Evolutionary conservation across 345 rosid genomes (phyloP), one percentile per base, ranked within the genome.

Genomic region (Populus euphratica): DNA sequence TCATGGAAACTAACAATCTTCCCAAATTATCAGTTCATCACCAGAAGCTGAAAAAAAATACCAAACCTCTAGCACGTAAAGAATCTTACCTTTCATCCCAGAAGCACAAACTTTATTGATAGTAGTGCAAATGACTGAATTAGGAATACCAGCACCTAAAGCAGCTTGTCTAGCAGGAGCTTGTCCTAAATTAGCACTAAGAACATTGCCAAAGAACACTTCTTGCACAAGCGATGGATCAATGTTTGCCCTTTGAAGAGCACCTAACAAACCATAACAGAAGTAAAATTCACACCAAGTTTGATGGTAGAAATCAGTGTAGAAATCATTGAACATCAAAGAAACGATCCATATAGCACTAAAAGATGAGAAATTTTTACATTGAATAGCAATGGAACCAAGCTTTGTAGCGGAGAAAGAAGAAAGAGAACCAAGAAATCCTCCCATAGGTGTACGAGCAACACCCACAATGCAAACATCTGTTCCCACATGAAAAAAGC

Each of bases 101-200:
- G 83, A 81, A 25, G 83, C 68, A 63, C 83, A 81, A 35, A 81
- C 83, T 81, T 81, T 81, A 68, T 81, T 81, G 33, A 81, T 81
- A 49, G 83, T 81, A 35, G 83, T 81, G 67, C 83, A 81, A 20
- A 77, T 77, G 12, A 81, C 83, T 5, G 83, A 77, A 76, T 77
- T 73, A 12, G 83, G 80, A 36, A 81, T 73, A n/a, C 80, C 81
- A 6, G 99, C 97, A 74, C 98, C 98, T 74, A 96, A 74, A 12
- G 98, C 98, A 72, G 99, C 97, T 81, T 96, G 99, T 82, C 97
- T 89, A 72, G 99, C 98, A 63, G 99, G 99, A 85, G 98, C 99
- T 81, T 93, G 97, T 29, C 98, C 99, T 75, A 96, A 81, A 87
- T 96, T 96, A 33, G 99, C 98, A 52, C 97, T 90, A 39, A 96